A percentile compares a stretch with the other conserved stretches of the same genome.
phyloP scores from a whole-genome alignment of 306 rosid genomes.

The Abrus precatorius region DNA sequence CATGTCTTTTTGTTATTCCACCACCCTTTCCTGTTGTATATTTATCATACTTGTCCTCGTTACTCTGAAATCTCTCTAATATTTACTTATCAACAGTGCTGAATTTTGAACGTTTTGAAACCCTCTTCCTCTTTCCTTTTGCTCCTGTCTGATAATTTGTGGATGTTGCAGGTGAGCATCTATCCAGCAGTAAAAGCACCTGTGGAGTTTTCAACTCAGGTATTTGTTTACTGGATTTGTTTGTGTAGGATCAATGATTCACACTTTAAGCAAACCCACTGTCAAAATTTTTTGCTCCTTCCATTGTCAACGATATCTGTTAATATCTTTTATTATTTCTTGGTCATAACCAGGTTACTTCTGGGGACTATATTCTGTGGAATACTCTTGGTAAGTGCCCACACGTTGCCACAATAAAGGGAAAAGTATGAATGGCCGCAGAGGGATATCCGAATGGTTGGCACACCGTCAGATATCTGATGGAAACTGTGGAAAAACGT shows the following conservation, averaged over 20 bases:
- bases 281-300: background rate
- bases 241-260: conserved; percentile 34
- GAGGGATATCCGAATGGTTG: conserved; percentile 34
- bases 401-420: conserved; percentile 58
- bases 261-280: conserved; percentile 27
- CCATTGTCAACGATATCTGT: conserved; percentile 12
- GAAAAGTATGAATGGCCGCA: conserved; percentile 46
- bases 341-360: conserved; percentile 63
- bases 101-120: background rate
- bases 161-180: conserved; percentile 78
- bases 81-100: conserved; percentile 22
- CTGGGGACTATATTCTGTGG: conserved; percentile 95
- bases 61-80: conserved; percentile 7
- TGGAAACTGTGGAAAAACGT: conserved; percentile 34
- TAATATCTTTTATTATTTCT: conserved; percentile 32
- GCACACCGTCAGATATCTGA: conserved; percentile 25
- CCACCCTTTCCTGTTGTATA: conserved; percentile 17
- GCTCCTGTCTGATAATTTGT: conserved; percentile 45
- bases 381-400: conserved; percentile 93
- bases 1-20: conserved; percentile 2
- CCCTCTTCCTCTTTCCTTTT: conserved; percentile 20
- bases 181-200: conserved; percentile 96
- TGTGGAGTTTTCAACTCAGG: conserved; percentile 83
- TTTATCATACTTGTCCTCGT: background rate
- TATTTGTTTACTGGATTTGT: conserved; percentile 47